A percentile compares a stretch with the other conserved stretches of the same genome.
Conservation (phyloP, 257 asterid genomes). For the Verbascum thapsus region DNA sequence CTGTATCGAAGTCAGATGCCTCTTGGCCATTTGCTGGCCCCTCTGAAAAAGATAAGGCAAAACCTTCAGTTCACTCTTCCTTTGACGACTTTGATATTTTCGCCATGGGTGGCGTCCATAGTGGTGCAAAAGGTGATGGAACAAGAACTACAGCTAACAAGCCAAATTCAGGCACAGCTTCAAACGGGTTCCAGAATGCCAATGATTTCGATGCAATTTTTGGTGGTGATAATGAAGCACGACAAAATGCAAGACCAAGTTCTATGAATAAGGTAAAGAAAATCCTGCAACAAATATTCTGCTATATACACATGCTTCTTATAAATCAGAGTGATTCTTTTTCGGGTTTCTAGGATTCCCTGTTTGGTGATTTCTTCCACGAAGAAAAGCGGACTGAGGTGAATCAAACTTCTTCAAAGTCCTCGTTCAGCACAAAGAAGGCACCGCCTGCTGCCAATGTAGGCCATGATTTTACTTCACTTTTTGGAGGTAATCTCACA, state of each 20-base stretch:
- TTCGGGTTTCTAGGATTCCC: constrained; percentile 49
- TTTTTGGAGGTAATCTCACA: constrained; percentile 67
- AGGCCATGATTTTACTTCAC: constrained; percentile 50
- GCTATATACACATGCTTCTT: constrained; percentile 13
- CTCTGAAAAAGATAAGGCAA: constrained; percentile 35
- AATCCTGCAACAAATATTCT: constrained; percentile 15
- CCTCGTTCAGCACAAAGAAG: constrained; percentile 41
- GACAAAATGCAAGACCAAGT: constrained; percentile 35
- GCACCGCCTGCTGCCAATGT: constrained; percentile 33
- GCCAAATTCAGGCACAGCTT: constrained; percentile 33
- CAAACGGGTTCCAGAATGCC: constrained; percentile 34
- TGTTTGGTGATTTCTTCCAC: constrained; percentile 50
- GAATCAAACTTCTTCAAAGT: constrained; percentile 40
- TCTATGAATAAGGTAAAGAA: constrained; percentile 59
- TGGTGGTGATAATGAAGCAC: constrained; percentile 36
- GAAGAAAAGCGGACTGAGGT: constrained; percentile 42
- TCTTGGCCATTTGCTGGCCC: constrained; percentile 55
- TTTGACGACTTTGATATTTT: constrained; percentile 64
- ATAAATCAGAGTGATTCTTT: constrained; percentile 21
- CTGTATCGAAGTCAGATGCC: constrained; percentile 39
- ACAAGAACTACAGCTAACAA: constrained; percentile 27
- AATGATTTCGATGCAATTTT: constrained; percentile 49
- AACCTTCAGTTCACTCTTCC: constrained; percentile 41
- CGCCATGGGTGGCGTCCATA: constrained; percentile 39
- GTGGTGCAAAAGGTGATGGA: constrained; percentile 35